These are phyloP conservation scores for Pyrenopolyporus hunteri DNA, from an alignment of 495 filamentous ascomycete species.

Conservation along the genomic window DNA sequence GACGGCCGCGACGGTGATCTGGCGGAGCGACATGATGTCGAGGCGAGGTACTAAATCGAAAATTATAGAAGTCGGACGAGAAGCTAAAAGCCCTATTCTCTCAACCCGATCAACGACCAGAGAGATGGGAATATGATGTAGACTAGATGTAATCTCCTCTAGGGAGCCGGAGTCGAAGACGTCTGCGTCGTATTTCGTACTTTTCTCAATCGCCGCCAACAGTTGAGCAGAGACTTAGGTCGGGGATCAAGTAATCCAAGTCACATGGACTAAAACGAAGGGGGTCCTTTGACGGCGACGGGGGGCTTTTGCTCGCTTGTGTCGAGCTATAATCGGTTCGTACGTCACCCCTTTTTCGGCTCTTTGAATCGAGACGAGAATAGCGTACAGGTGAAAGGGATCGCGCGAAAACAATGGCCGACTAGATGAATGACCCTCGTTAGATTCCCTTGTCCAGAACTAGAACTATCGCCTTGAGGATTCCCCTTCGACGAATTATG, in stretches of 20 bases:
- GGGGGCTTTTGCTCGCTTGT: constrained; percentile 10
- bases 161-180: constrained; percentile 9
- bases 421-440: constrained; percentile 27
- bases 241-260: constrained; percentile 10
- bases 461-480: neutral
- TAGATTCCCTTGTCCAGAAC: constrained; percentile 16
- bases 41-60: neutral
- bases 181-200: constrained; percentile 14
- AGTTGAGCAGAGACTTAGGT: neutral
- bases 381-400: constrained; percentile 22
- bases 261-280: constrained; percentile 28
- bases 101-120: constrained; percentile 39
- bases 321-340: neutral
- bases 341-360: constrained; percentile 13
- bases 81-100: constrained; percentile 20
- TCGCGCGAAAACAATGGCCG: constrained; percentile 28
- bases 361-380: constrained; percentile 8
- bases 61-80: constrained; percentile 1
- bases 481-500: constrained; percentile 7
- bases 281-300: constrained; percentile 20
- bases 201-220: constrained; percentile 8
- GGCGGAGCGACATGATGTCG: constrained; percentile 37
- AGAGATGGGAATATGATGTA: constrained; percentile 28
- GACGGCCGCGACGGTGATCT: constrained; percentile 34
- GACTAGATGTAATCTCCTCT: constrained; percentile 25